Percentiles rank a stretch among this genome's conserved stretches.
phyloP scores from a whole-genome alignment of 1,284 basidiomycete species.

The Cystobasidium sp. region DNA sequence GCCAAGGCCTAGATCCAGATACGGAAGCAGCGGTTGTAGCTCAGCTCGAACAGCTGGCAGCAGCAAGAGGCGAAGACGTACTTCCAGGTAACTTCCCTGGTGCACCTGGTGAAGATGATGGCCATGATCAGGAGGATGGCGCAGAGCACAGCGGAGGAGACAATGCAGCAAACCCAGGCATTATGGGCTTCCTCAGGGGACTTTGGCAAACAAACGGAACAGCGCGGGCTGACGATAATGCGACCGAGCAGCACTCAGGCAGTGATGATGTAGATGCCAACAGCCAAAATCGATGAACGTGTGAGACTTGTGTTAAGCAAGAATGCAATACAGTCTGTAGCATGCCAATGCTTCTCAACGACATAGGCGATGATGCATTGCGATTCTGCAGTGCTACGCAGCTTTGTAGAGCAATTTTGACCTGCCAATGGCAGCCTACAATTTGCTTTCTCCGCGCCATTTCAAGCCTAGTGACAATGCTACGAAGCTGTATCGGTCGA shows the following conservation, averaged over 20 bases:
- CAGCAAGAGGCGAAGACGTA: background rate
- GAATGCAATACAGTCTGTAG: background rate
- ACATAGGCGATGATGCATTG: background rate
- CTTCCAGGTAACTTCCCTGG: slow-evolving; percentile 34
- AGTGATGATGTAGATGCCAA: background rate
- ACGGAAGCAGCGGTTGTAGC: slow-evolving; percentile 39
- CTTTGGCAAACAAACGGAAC: slow-evolving; percentile 7
- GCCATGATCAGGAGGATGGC: background rate
- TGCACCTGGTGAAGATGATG: background rate
- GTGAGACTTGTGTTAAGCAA: background rate
- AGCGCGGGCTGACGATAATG: background rate
- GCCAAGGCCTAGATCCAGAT: slow-evolving; percentile 31
- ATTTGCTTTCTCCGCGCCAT: slow-evolving; percentile 34
- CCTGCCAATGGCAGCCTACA: background rate
- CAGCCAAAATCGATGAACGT: background rate
- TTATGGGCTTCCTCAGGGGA: slow-evolving; percentile 34
- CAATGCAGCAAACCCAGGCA: background rate
- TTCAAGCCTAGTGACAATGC: slow-evolving; percentile 52
- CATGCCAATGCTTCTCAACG: no score
- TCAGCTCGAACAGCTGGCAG: slow-evolving; percentile 36
- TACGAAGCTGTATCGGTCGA: slow-evolving; percentile 76
- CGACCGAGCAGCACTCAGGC: background rate
- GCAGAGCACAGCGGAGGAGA: background rate
- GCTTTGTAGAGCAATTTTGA: background rate
- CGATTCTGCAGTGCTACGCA: background rate